phyloP scores from a whole-genome alignment of 345 rosid genomes.

The Eucalyptus curtisii region DNA sequence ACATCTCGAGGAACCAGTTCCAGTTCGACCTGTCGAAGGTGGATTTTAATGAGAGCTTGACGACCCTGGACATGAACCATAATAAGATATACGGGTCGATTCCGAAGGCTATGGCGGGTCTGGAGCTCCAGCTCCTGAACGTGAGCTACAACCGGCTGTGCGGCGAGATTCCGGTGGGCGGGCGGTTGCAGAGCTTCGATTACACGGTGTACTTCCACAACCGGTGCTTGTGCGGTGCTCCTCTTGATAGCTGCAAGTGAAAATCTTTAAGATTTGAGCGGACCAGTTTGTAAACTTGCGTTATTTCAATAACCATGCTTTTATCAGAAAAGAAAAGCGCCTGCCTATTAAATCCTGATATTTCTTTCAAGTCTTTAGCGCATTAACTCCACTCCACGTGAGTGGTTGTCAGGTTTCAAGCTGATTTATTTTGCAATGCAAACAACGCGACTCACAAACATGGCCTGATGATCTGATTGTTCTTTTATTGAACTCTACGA shows the following conservation, averaged over 20 bases:
- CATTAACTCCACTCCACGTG: not conserved
- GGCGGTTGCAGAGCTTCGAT: not conserved
- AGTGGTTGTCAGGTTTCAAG: not conserved
- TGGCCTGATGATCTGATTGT: not conserved
- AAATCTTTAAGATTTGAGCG: not conserved
- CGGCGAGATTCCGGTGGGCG: conserved; percentile 1
- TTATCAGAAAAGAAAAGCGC: not conserved
- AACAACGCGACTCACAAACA: no score
- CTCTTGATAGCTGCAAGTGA: not conserved
- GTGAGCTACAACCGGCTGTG: conserved; percentile 4
- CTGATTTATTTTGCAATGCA: not conserved
- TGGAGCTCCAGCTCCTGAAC: not conserved
- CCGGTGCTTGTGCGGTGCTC: conserved; percentile 2
- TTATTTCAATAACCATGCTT: not conserved
- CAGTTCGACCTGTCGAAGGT: not conserved
- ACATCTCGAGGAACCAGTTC: not conserved
- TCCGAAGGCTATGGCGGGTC: not conserved
- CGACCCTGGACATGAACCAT: not conserved
- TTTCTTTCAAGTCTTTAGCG: not conserved
- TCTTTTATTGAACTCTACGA: not conserved
- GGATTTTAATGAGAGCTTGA: not conserved
- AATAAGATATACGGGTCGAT: not conserved
- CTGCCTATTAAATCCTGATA: not conserved
- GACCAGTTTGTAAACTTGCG: not conserved
- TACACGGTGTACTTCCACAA: not conserved